A percentile compares a stretch with the other conserved stretches of the same genome.
phyloP scores from a whole-genome alignment of 2,329 filamentous ascomycete genomes.

The Aspergillus japonicus region DNA sequence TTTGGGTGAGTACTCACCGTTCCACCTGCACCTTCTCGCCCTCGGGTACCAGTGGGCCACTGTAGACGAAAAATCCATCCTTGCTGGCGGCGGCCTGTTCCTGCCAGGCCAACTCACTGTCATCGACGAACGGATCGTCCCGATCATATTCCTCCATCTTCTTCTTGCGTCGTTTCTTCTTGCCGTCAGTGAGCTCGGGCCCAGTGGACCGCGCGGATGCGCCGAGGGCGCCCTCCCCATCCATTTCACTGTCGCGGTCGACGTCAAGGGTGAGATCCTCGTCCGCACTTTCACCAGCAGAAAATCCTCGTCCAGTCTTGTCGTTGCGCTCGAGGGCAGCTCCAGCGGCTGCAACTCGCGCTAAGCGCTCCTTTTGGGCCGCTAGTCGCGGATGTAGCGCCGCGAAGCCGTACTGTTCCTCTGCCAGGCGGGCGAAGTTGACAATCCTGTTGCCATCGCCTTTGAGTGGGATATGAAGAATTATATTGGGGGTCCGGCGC shows the following conservation, averaged over 20 bases:
- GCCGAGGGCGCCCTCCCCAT: slow-evolving; percentile 45
- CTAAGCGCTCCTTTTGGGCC: slow-evolving; percentile 81
- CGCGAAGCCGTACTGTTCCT: slow-evolving; percentile 91
- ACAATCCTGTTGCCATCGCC: slow-evolving; percentile 86
- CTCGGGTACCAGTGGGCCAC: slow-evolving; percentile 83
- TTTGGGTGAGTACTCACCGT: slow-evolving; percentile 47
- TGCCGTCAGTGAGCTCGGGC: slow-evolving; percentile 57
- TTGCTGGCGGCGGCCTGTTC: slow-evolving; percentile 90
- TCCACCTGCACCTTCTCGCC: slow-evolving; percentile 72
- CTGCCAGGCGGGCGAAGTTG: slow-evolving; percentile 91
- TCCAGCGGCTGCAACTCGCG: slow-evolving; percentile 83
- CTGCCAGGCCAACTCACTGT: slow-evolving; percentile 93
- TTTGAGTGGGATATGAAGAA: slow-evolving; percentile 76
- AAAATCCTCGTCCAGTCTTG: slow-evolving; percentile 64
- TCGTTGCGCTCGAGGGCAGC: slow-evolving; percentile 77
- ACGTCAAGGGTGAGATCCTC: slow-evolving; percentile 90
- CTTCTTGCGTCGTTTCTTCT: slow-evolving; percentile 73
- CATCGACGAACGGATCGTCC: slow-evolving; percentile 73
- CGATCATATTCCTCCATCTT: slow-evolving; percentile 67
- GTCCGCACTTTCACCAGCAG: slow-evolving; percentile 69
- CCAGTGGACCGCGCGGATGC: slow-evolving; percentile 53
- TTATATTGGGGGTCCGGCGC: slow-evolving; percentile 68
- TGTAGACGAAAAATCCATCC: slow-evolving; percentile 98
- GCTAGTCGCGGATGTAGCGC: slow-evolving; percentile 88
- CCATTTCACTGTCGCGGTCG: slow-evolving; percentile 63